Base-by-base conservation (phyloP, 371 early-diverging fungal genomes). In the Lichtheimia ramosa region DNA sequence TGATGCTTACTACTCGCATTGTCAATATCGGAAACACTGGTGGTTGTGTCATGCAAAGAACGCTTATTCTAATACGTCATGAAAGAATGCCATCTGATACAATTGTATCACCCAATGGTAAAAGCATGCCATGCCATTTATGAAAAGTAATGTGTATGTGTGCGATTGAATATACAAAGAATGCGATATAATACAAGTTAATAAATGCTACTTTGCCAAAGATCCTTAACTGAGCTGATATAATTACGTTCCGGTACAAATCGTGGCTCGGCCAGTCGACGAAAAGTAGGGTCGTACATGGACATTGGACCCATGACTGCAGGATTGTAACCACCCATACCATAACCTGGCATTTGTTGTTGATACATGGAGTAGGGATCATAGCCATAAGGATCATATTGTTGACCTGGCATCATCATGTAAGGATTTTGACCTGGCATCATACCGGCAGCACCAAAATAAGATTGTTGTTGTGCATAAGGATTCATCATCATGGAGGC, bases 381-480 rank as follows among this genome's bases (percentile, higher is more conserved):
- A 15, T 57, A 57, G 24, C 56, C 56, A 40, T 43, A 43, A 15
- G 56, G 56, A 3, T 56, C 42, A 15, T 27, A 48, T 48, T 58
- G 58, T 48, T 61, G 61, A 5, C 63, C 63, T 24, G 53, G 48
- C 63, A 63, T 63, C 60, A 60, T 60, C 59, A 51, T 58, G 21
- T 24, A 51, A 3, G 51, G 46, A 5, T 46, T n/a, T 21, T 46
- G 46, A n/a, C 49, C 49, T 25, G 49, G 59, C 59, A 58, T 58
- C 59, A 58, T 58, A n/a, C 3, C 25, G 25, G 53, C 53, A 15
- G 40, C 53, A 1, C 34, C 34, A 10, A 34, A 34, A 39, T 27
- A 53, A 5, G n/a, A 15, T 34, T 27, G 53, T 16, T 18, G 59
- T 43, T 41, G 41, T 24, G 41, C 59, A 21, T 20, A 24, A 18